phyloP scores from a whole-genome alignment of 768 basidiomycete species.

The Lactarius evosmus region DNA sequence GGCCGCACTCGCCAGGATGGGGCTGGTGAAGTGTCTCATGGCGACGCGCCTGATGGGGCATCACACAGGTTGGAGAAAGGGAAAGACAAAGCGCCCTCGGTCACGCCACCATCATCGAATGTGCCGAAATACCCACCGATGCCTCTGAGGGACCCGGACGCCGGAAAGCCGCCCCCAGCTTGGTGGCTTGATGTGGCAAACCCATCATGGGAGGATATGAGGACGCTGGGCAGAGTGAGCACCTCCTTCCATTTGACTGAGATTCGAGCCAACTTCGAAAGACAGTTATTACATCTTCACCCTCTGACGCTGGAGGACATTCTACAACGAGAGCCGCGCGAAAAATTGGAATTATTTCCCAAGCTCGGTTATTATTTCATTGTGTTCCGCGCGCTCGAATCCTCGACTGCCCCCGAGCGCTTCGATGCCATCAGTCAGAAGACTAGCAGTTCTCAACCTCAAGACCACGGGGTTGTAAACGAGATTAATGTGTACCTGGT shows the following conservation, averaged over 20 bases:
- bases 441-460: slow-evolving; percentile 22
- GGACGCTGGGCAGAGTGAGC: slow-evolving; percentile 75
- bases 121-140: neutral
- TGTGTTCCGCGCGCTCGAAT: slow-evolving; percentile 80
- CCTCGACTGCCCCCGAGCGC: slow-evolving; percentile 43
- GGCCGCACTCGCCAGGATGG: neutral
- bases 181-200: slow-evolving; percentile 93
- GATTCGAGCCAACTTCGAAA: slow-evolving; percentile 3
- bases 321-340: slow-evolving; percentile 84
- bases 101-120: slow-evolving; percentile 1
- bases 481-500: slow-evolving; percentile 87
- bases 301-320: slow-evolving; percentile 94
- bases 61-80: slow-evolving; percentile 40
- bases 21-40: neutral
- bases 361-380: slow-evolving; percentile 91
- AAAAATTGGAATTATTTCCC: slow-evolving; percentile 86
- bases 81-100: slow-evolving; percentile 40
- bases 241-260: neutral
- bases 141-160: slow-evolving; percentile 19
- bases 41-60: neutral
- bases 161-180: slow-evolving; percentile 42
- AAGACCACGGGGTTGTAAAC: slow-evolving; percentile 49
- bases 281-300: slow-evolving; percentile 79
- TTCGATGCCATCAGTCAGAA: slow-evolving; percentile 35
- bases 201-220: slow-evolving; percentile 85